phyloP scores from a whole-genome alignment of 768 basidiomycete species.

The Amanita inopinata region DNA sequence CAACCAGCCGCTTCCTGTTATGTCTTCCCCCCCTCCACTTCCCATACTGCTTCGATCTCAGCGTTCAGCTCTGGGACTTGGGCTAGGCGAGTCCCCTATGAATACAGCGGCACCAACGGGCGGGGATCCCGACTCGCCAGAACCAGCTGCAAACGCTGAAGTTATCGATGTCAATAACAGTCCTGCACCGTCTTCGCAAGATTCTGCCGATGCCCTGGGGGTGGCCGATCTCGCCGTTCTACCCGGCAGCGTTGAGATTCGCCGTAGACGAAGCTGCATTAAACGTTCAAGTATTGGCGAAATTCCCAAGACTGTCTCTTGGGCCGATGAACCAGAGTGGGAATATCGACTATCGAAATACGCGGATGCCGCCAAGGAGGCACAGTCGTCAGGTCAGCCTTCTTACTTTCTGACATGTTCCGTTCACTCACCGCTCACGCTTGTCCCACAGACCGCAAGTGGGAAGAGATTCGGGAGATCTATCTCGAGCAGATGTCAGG shows the following conservation, averaged over 20 bases:
- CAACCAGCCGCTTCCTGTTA: slow-evolving; percentile 12
- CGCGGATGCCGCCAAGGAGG: slow-evolving; percentile 28
- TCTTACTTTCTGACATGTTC: not conserved
- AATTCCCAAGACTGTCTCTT: slow-evolving; percentile 58
- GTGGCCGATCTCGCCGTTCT: not conserved
- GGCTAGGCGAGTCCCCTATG: slow-evolving; percentile 3
- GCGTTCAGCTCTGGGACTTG: slow-evolving; percentile 22
- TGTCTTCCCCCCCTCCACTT: slow-evolving; percentile 31
- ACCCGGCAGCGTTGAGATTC: slow-evolving; percentile 21
- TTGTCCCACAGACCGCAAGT: slow-evolving; percentile 39
- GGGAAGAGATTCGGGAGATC: slow-evolving; percentile 43
- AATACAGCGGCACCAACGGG: slow-evolving; percentile 1
- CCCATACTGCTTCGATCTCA: slow-evolving; percentile 30
- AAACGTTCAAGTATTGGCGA: slow-evolving; percentile 49
- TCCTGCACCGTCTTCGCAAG: slow-evolving; percentile 6
- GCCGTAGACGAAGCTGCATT: slow-evolving; percentile 53
- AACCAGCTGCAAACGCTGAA: not conserved
- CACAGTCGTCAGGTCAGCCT: slow-evolving; percentile 27
- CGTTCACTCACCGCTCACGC: not conserved
- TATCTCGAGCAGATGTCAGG: slow-evolving; percentile 57
- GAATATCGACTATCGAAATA: slow-evolving; percentile 44
- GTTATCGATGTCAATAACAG: not conserved
- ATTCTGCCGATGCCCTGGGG: not conserved
- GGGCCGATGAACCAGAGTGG: slow-evolving; percentile 64
- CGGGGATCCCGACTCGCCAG: slow-evolving; percentile 2